Base-by-base conservation (phyloP, 2,329 filamentous ascomycete species). In the Epichloe scottii region DNA sequence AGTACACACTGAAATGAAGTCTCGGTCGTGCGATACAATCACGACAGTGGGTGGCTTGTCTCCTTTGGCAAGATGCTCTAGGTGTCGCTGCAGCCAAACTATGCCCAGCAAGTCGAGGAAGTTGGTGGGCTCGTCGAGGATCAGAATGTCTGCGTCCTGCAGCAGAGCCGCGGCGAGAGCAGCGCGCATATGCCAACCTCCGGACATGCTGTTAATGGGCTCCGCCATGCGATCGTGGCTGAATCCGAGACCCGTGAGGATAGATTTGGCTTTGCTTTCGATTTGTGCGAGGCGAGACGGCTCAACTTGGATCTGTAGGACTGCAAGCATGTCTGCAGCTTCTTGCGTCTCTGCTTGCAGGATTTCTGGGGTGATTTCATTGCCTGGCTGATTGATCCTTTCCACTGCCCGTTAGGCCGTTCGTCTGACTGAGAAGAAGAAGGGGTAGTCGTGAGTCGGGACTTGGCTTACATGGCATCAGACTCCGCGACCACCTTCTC, bases 81-180 rank as follows among this genome's bases (percentile, higher is more conserved):
- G 77, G 60, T 89, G 84, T 12, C 77, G 76, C 61, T 94, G 84
- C 1, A 95, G 73, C 87, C 89, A 94, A 51, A 95, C 79, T 52
- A 95, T 89, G 1, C 86, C 87, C 0, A 89, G 75, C 0, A 94
- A 71, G 60, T 94, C 88, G 1, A 94, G 75, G 62, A 88, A 94
- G 61, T 94, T 94, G 35, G 88, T 94, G 0, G 89, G 89, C 62
- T 94, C 88, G 63, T 94, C 88, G 2, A 94, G 78, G 48, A 94
- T 82, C 52, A 94, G 72, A 2, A 94, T 79, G 57, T 94, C 87
- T 0, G 82, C 79, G 7, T 84, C 78, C 55, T 89, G 84, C 1
- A 88, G 77, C 4, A 94, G 72, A 0, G 81, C 79, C 3, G 72
- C 71, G 2, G 84, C 83, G 0, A 88, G 72, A 52, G 81, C 72